phyloP scores from a whole-genome alignment of 2,329 filamentous ascomycete genomes.

The Colletotrichum karsti region DNA sequence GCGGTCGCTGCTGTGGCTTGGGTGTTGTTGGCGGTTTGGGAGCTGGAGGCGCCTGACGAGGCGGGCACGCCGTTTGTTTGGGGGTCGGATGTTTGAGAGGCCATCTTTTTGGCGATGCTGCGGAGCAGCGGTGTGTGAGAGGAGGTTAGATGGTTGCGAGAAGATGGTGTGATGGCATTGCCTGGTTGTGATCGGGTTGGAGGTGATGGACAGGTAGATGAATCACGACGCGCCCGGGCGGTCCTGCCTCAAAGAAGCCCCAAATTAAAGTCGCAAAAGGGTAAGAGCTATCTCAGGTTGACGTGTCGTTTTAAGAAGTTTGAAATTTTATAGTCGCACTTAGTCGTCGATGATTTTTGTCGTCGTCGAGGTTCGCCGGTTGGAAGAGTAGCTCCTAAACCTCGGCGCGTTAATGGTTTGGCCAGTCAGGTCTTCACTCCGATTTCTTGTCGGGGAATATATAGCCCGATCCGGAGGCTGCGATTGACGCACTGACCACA shows the following conservation, averaged over 20 bases:
- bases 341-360: conserved; percentile 3
- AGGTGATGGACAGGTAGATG: neutral
- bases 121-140: neutral
- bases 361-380: neutral
- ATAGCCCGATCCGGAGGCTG: conserved; percentile 32
- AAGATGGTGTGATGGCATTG: neutral
- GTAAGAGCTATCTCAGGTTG: too few relatives aligned
- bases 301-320: too few relatives aligned
- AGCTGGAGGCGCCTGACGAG: conserved; percentile 45
- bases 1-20: conserved; percentile 41
- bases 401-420: conserved; percentile 10
- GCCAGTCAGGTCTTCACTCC: neutral
- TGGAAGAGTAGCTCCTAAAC: conserved; percentile 1
- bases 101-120: conserved; percentile 13
- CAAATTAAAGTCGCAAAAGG: neutral
- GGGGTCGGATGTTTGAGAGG: conserved; percentile 45
- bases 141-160: neutral
- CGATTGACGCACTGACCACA: conserved; percentile 42
- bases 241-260: neutral
- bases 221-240: neutral
- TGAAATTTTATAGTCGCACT: neutral
- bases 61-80: conserved; percentile 63
- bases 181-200: neutral
- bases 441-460: neutral
- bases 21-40: conserved; percentile 46